A percentile compares a stretch with the other conserved stretches of the same genome.
Conservation (phyloP, 768 basidiomycete species). For the Hericium erinaceus region DNA sequence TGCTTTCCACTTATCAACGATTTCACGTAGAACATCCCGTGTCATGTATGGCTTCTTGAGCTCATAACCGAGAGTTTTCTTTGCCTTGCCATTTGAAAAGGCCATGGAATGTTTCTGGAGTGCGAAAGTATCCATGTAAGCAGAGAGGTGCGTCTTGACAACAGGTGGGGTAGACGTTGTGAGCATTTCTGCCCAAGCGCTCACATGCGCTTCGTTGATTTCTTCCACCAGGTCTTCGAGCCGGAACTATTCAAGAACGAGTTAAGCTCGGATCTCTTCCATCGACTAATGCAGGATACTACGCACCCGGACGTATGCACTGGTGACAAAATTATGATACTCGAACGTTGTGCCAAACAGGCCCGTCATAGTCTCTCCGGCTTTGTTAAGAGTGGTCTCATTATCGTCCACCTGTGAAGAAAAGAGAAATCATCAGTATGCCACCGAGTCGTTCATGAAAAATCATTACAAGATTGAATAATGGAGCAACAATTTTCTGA, state of each 20-base stretch:
- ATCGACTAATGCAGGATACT: too few relatives aligned
- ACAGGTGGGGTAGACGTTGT: constrained; percentile 60
- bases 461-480: constrained; percentile 66
- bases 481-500: constrained; percentile 53
- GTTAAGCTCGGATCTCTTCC: too few relatives aligned
- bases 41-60: constrained; percentile 54
- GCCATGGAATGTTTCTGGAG: constrained; percentile 63
- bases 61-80: constrained; percentile 60
- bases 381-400: constrained; percentile 56
- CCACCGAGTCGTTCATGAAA: background rate
- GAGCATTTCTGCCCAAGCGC: constrained; percentile 79
- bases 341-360: constrained; percentile 75
- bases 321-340: constrained; percentile 66
- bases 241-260: constrained; percentile 33
- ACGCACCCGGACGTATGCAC: constrained; percentile 55
- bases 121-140: constrained; percentile 71
- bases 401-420: constrained; percentile 60
- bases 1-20: constrained; percentile 73
- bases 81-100: constrained; percentile 65
- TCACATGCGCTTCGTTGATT: constrained; percentile 78
- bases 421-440: background rate
- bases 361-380: constrained; percentile 56
- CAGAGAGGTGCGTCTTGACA: constrained; percentile 59
- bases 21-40: constrained; percentile 52
- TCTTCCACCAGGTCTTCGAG: constrained; percentile 69